Evolutionary conservation across 1,284 basidiomycete species (phyloP).

Genomic region (Ceratobasidium sp.): DNA sequence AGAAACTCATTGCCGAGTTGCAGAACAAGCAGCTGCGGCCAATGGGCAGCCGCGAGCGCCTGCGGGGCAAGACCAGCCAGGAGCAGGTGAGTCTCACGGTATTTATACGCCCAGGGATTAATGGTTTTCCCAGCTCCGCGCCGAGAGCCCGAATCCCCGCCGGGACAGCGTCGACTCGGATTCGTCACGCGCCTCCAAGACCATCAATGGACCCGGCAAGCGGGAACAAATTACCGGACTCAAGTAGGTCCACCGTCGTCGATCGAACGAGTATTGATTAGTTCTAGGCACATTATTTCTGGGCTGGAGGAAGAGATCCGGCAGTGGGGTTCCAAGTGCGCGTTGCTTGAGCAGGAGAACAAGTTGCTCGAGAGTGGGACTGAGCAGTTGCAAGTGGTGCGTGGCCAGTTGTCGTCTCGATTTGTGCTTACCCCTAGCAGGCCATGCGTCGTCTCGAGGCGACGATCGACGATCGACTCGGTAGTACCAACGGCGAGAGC

Average conservation of each 20-base stretch:
- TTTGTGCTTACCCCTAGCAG: slow-evolving; percentile 55
- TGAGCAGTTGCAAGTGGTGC: slow-evolving; percentile 76
- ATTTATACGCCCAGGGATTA: no score
- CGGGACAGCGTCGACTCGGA: slow-evolving; percentile 38
- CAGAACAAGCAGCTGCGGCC: slow-evolving; percentile 9
- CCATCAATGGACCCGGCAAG: slow-evolving; percentile 53
- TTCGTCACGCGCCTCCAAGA: slow-evolving; percentile 58
- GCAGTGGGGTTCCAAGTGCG: slow-evolving; percentile 66
- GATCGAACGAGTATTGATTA: slow-evolving; percentile 14
- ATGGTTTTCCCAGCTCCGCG: slow-evolving; percentile 44
- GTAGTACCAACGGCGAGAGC: slow-evolving; percentile 56
- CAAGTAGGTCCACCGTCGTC: slow-evolving; percentile 58
- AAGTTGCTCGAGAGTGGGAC: slow-evolving; percentile 73
- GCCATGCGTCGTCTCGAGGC: slow-evolving; percentile 75
- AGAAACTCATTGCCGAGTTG: slow-evolving; percentile 18
- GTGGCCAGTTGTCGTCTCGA: slow-evolving; percentile 38
- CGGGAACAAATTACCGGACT: slow-evolving; percentile 72
- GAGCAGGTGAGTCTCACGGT: slow-evolving; percentile 32
- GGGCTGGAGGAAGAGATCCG: slow-evolving; percentile 84
- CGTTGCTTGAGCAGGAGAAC: slow-evolving; percentile 78
- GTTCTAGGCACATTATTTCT: slow-evolving; percentile 78
- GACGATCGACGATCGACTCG: slow-evolving; percentile 67
- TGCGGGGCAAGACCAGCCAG: background rate
- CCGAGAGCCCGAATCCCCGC: slow-evolving; percentile 30
- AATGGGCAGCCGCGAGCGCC: background rate